Evolutionary conservation across 177 flowering plant species (phyloP), one percentile per base, ranked within the genome.

Genomic region (Telopea speciosissima): DNA sequence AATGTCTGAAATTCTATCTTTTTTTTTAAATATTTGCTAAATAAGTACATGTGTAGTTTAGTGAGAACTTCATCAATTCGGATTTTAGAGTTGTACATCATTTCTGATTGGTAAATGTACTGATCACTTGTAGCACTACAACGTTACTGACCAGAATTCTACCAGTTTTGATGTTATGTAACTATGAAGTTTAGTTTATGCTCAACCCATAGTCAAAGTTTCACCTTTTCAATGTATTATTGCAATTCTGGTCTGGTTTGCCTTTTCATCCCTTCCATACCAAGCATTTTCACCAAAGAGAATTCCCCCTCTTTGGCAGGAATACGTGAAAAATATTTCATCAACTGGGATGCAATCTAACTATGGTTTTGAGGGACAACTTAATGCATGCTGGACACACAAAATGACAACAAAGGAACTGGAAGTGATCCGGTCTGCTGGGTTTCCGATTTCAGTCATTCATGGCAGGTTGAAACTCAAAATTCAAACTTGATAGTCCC

Each of bases 381-480:
- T 87, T 44, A 85, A 87, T 85, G 98, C 99, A 40, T 95, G 98
- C 69, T 95, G 99, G 99, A 93, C 85, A 5, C 97, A 95, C 77
- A 87, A 85, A 72, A 56, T 95, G 87, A 83, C 92, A 22, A 59
- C 70, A 67, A 74, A 70, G 75, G 97, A 95, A 66, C 59, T 91
- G 73, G 92, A 95, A 54, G 58, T 52, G 17, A 88, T 95, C 62
- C 81, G 86, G 0, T 75, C 86, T 21, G 80, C 88, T 76, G 94
- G 93, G 61, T 88, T 93, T 80, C 97, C 85, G 67, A 79, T 93
- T 69, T 91, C 97, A 44, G 83, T 91, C 69, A 93, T 95, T 80
- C 99, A 93, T 85, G 99, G 99, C 67, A 93, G 99, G 97, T 92
- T 70, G 26, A 72, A 63, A 21, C 28, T 24, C 23, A n/a, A 19